Percentiles rank a stretch among this genome's conserved stretches.
Evolutionary conservation across 331 rosid genomes (phyloP).

Genomic region (Acacia pycnantha): DNA sequence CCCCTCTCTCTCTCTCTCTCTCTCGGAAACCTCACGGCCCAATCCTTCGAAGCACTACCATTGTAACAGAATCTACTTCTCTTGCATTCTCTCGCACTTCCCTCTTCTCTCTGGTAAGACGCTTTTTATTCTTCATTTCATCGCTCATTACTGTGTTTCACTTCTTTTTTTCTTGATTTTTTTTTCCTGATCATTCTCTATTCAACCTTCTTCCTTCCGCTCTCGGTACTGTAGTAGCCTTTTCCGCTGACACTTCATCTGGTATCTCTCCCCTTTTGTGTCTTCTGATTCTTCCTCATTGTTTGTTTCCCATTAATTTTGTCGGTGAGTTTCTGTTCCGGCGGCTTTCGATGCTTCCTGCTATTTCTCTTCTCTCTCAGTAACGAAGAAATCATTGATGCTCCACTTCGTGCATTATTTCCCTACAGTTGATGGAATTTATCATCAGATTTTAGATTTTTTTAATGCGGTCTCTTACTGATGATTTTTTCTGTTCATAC

Average conservation of each 20-base stretch:
- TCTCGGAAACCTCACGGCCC: conserved; percentile 27
- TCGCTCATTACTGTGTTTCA: conserved; percentile 2
- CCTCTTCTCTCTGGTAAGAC: conserved; percentile 30
- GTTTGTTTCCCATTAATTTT: neutral
- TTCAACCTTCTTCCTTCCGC: neutral
- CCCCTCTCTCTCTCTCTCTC: neutral
- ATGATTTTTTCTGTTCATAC: neutral
- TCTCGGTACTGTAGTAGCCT: neutral
- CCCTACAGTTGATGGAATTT: neutral
- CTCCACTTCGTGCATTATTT: neutral
- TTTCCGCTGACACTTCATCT: neutral
- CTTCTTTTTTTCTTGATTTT: neutral
- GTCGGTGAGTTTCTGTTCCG: conserved; percentile 45
- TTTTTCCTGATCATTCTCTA: neutral
- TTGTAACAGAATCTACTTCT: neutral
- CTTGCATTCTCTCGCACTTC: neutral
- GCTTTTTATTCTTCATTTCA: conserved; percentile 9
- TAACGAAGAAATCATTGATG: neutral
- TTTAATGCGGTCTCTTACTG: neutral
- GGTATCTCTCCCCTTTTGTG: neutral
- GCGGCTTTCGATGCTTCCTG: conserved; percentile 9
- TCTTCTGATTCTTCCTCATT: conserved; percentile 22
- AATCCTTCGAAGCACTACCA: neutral
- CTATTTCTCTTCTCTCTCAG: neutral
- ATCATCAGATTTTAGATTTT: conserved; percentile 1